These are phyloP conservation scores for Aspergillus sojae DNA, from an alignment of 2,329 filamentous ascomycete species.

Conservation along the genomic window DNA sequence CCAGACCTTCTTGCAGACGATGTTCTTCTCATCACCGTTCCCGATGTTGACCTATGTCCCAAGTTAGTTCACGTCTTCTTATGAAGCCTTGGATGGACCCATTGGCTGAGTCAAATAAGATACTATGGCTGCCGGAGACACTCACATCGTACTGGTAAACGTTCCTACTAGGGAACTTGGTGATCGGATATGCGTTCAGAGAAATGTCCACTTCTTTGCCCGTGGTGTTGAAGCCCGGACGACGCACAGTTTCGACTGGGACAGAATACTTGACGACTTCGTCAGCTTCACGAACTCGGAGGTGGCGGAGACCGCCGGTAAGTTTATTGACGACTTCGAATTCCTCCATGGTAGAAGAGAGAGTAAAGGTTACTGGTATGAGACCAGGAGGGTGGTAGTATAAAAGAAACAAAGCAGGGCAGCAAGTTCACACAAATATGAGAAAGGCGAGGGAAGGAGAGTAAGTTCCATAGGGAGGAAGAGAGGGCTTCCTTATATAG, in stretches of 20 bases:
- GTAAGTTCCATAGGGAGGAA: slow-evolving; percentile 4
- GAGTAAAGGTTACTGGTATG: background rate
- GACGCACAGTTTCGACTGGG: slow-evolving; percentile 40
- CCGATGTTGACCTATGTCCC: slow-evolving; percentile 65
- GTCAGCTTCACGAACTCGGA: slow-evolving; percentile 32
- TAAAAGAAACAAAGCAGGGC: background rate
- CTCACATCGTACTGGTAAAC: slow-evolving; percentile 87
- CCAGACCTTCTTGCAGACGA: slow-evolving; percentile 77
- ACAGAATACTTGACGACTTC: slow-evolving; percentile 33
- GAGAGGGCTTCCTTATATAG: slow-evolving; percentile 15
- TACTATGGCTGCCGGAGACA: slow-evolving; percentile 21
- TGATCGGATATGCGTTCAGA: slow-evolving; percentile 77
- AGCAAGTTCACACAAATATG: background rate
- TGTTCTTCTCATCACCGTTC: slow-evolving; percentile 64
- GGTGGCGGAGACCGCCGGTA: slow-evolving; percentile 26
- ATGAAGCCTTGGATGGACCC: background rate
- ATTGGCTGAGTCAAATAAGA: background rate
- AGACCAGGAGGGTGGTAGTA: background rate
- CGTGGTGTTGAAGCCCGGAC: slow-evolving; percentile 60
- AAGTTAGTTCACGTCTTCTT: slow-evolving; percentile 13
- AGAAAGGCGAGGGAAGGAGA: slow-evolving; percentile 5
- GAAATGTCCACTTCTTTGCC: slow-evolving; percentile 59
- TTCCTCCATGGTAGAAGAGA: slow-evolving; percentile 23
- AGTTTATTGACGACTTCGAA: slow-evolving; percentile 26
- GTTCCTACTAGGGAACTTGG: slow-evolving; percentile 58